Percentiles rank a stretch among this genome's conserved stretches.
phyloP scores from a whole-genome alignment of 768 basidiomycete genomes.

The Daedalea quercina region DNA sequence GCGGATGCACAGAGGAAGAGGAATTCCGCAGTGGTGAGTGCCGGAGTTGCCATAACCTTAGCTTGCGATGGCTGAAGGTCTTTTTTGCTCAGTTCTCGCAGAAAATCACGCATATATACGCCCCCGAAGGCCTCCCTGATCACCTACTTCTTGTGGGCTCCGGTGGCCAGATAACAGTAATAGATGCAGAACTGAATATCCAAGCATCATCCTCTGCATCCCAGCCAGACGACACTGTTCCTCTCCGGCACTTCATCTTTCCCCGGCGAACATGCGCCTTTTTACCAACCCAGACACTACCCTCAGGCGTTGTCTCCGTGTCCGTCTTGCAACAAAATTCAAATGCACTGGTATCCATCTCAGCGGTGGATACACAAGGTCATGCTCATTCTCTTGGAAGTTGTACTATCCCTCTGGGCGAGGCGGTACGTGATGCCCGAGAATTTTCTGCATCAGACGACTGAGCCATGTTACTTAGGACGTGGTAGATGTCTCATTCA shows the following conservation, averaged over 20 bases:
- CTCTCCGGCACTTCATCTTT: conserved; percentile 22
- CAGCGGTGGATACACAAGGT: conserved; percentile 7
- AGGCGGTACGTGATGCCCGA: neutral
- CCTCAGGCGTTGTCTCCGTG: conserved; percentile 11
- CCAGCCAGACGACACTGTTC: conserved; percentile 5
- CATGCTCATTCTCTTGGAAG: conserved; percentile 5
- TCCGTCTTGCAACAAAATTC: conserved; percentile 4
- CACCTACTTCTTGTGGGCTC: conserved; percentile 28
- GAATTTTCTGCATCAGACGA: neutral
- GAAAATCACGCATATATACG: conserved; percentile 31
- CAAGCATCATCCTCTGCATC: conserved; percentile 14
- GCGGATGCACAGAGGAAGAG: conserved; percentile 31
- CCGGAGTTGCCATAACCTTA: neutral
- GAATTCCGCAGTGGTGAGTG: conserved; percentile 39
- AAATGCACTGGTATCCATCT: conserved; percentile 3
- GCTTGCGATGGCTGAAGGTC: neutral
- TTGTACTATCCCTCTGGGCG: conserved; percentile 6
- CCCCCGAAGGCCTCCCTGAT: conserved; percentile 20
- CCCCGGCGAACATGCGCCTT: conserved; percentile 16
- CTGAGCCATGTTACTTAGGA: conserved; percentile 11
- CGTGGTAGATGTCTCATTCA: conserved; percentile 24
- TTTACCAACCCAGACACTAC: conserved; percentile 2
- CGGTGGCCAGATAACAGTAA: conserved; percentile 27
- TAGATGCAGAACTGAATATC: conserved; percentile 22
- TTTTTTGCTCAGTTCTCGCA: conserved; percentile 31